Percentiles rank a stretch among this genome's conserved stretches.
Evolutionary conservation across 2,329 filamentous ascomycete genomes (phyloP).

Genomic region (Aspergillus nomiae): DNA sequence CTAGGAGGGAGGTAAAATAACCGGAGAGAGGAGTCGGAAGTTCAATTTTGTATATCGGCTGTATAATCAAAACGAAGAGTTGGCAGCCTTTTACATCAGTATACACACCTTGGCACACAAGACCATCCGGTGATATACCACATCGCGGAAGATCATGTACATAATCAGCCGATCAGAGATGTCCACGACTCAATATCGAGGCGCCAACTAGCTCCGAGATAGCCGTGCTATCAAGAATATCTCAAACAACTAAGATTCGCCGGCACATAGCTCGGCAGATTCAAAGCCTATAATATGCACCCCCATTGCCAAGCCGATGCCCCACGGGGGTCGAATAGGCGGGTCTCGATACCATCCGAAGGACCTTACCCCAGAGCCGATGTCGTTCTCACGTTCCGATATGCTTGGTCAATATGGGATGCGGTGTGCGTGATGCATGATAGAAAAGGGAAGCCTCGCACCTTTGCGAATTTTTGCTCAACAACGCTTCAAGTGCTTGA

Average conservation of each 20-base stretch:
- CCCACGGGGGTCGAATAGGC: slow-evolving; percentile 13
- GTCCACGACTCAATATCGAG: neutral
- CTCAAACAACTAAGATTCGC: neutral
- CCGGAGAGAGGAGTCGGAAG: neutral
- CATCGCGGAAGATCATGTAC: neutral
- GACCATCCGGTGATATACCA: neutral
- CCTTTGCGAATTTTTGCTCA: too few relatives aligned
- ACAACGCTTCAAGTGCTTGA: neutral
- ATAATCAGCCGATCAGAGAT: neutral
- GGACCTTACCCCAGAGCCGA: slow-evolving; percentile 19
- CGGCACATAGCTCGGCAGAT: slow-evolving; percentile 2
- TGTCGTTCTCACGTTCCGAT: slow-evolving; percentile 13
- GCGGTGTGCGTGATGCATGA: neutral
- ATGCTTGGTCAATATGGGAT: neutral
- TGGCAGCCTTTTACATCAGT: neutral
- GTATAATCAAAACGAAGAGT: neutral
- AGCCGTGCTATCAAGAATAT: neutral
- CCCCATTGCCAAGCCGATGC: slow-evolving; percentile 11
- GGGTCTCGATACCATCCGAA: slow-evolving; percentile 12
- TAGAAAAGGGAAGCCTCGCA: neutral
- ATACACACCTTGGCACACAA: neutral
- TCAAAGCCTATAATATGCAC: neutral
- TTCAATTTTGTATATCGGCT: neutral
- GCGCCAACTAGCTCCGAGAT: neutral
- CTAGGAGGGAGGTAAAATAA: neutral